Percentiles rank a stretch among this genome's conserved stretches.
Evolutionary conservation across 2,329 filamentous ascomycete genomes (phyloP).

Genomic region (Aureobasidium uvarum): DNA sequence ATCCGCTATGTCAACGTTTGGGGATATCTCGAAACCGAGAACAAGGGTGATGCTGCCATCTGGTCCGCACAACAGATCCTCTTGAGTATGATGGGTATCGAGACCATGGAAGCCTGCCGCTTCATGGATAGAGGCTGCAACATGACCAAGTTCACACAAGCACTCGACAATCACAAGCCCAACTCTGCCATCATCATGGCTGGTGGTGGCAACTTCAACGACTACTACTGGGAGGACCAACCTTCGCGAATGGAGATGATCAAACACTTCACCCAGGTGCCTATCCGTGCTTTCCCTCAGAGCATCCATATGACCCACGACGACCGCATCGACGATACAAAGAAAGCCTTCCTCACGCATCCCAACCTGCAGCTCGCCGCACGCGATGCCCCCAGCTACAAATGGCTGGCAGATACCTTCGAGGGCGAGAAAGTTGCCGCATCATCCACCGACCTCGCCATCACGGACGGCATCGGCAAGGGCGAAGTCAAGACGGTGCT

Average conservation of each 20-base stretch:
- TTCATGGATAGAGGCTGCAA: constrained; percentile 24
- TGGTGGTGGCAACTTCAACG: constrained; percentile 26
- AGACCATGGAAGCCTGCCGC: constrained; percentile 21
- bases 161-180: constrained; percentile 19
- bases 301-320: constrained; percentile 24
- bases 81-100: constrained; percentile 22
- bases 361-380: constrained; percentile 17
- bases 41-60: constrained; percentile 25
- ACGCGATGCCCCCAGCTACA: constrained; percentile 12
- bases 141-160: constrained; percentile 20
- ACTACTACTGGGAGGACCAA: constrained; percentile 26
- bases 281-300: constrained; percentile 24
- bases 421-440: constrained; percentile 11
- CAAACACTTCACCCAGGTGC: constrained; percentile 17
- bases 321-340: constrained; percentile 20
- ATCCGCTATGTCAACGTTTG: constrained; percentile 24
- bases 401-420: constrained; percentile 17
- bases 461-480: constrained; percentile 5
- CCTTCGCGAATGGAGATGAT: constrained; percentile 20
- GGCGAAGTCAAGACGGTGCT: constrained; percentile 20
- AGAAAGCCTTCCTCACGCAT: constrained; percentile 12
- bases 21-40: constrained; percentile 24
- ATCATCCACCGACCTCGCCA: background rate
- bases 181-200: constrained; percentile 22
- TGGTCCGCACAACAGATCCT: constrained; percentile 23